These are phyloP conservation scores for Rosellinia necatrix DNA, from an alignment of 2,329 filamentous ascomycete genomes.

Conservation along the genomic window DNA sequence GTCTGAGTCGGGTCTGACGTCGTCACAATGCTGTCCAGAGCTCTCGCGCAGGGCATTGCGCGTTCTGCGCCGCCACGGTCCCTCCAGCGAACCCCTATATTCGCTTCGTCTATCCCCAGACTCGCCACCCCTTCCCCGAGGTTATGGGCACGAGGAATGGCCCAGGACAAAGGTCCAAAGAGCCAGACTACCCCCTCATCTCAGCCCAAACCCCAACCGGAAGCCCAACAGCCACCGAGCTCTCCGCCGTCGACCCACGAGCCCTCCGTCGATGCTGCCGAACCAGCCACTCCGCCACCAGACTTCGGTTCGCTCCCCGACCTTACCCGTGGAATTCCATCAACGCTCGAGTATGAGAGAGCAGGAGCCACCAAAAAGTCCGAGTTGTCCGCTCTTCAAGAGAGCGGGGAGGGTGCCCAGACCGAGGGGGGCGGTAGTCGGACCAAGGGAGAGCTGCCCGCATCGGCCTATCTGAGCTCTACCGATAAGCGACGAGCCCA, in stretches of 20 bases:
- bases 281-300: slow-evolving; percentile 48
- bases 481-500: slow-evolving; percentile 79
- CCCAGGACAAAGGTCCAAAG: slow-evolving; percentile 43
- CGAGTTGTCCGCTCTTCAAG: slow-evolving; percentile 45
- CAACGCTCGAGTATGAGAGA: slow-evolving; percentile 81
- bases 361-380: slow-evolving; percentile 48
- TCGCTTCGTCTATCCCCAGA: slow-evolving; percentile 36
- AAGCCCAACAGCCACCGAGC: slow-evolving; percentile 10
- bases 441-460: slow-evolving; percentile 69
- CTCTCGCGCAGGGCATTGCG: slow-evolving; percentile 45
- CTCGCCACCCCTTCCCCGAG: slow-evolving; percentile 40
- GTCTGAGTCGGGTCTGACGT: slow-evolving; percentile 15
- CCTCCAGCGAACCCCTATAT: slow-evolving; percentile 36
- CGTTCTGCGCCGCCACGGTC: slow-evolving; percentile 44
- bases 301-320: slow-evolving; percentile 74
- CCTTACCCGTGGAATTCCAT: slow-evolving; percentile 91
- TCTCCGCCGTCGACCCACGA: slow-evolving; percentile 13
- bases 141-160: slow-evolving; percentile 52
- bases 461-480: slow-evolving; percentile 86
- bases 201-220: slow-evolving; percentile 1
- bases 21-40: slow-evolving; percentile 46
- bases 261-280: slow-evolving; percentile 22
- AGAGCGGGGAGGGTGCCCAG: slow-evolving; percentile 41
- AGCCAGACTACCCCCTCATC: slow-evolving; percentile 14
- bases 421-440: slow-evolving; percentile 53